Base-by-base conservation (phyloP, 805 yeast species). In the Saccharomycopsis fodiens region DNA sequence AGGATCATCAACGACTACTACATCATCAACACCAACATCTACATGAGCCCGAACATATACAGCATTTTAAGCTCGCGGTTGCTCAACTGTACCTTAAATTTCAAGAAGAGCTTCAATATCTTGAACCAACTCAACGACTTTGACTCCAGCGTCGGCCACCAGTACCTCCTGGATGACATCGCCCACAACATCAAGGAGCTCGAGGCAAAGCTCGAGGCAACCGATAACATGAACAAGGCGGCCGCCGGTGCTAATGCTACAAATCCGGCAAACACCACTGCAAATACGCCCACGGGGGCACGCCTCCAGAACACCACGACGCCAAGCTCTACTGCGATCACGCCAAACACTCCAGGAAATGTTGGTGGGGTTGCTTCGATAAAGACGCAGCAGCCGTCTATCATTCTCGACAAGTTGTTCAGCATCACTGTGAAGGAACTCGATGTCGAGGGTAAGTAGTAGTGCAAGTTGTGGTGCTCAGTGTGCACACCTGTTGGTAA, bases 11-110 rank as follows among this genome's bases (percentile, higher is more conserved):
- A 85, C 23, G 94, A 87, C 53, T 91, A 85, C 63, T 91, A 85
- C 61, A 82, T 91, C 39, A 78, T 88, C 35, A 96, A 96, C 3
- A 94, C 95, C 16, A 88, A 86, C 57, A 82, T 93, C 1, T 93
- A 88, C 63, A 91, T 85, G 78, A 82, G 96, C 0, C 97, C 97
- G 0, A 67, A 77, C 15, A 71, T 85, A 1, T 78, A 79, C 57
- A 79, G 84, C 32, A 73, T 89, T 2, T 67, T 91, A 4, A 75
- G 85, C 16, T 79, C 89, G 30, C 66, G 97, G 49, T 62, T 87
- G 29, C 63, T 80, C 52, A 70, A 81, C 35, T 67, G 79, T 2
- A 63, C 66, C 5, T 57, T 59, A 4, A 38, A 32, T 30, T 50
- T 50, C 41, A 50, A 41, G 59, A 35, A 44, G 29, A 39, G 48